Evolutionary conservation across 1,139 yeast genomes (phyloP).

Genomic region (Zhuliangozyma blackwelliae): DNA sequence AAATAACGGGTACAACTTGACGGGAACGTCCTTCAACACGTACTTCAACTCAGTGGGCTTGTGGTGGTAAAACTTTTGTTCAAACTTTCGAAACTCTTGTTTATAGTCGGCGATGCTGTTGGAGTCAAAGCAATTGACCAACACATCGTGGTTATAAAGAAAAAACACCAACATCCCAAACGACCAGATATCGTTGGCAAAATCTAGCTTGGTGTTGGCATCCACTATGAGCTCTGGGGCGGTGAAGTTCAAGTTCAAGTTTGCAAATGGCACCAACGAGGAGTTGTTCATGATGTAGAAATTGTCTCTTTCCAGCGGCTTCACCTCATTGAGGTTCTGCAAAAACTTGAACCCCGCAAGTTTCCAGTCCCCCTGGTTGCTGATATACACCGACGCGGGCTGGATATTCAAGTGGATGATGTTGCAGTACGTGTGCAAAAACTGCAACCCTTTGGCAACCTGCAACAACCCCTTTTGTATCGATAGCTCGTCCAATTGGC

Average conservation of each 20-base stretch:
- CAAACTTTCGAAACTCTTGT: slow-evolving; percentile 41
- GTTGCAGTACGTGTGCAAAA: slow-evolving; percentile 73
- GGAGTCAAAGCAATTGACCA: slow-evolving; percentile 46
- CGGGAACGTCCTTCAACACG: slow-evolving; percentile 42
- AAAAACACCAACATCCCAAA: slow-evolving; percentile 72
- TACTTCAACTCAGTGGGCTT: slow-evolving; percentile 44
- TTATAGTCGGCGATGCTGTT: slow-evolving; percentile 47
- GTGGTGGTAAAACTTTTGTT: slow-evolving; percentile 38
- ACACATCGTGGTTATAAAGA: slow-evolving; percentile 51
- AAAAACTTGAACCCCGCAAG: slow-evolving; percentile 71
- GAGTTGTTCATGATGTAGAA: slow-evolving; percentile 63
- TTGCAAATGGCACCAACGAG: slow-evolving; percentile 75
- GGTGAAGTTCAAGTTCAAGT: slow-evolving; percentile 65
- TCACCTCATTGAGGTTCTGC: slow-evolving; percentile 47
- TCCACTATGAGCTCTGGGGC: slow-evolving; percentile 31
- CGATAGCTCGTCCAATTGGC: slow-evolving; percentile 57
- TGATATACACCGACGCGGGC: slow-evolving; percentile 74
- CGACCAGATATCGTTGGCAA: slow-evolving; percentile 79
- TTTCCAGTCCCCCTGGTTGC: slow-evolving; percentile 92
- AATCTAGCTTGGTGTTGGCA: slow-evolving; percentile 41
- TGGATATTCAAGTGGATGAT: slow-evolving; percentile 75
- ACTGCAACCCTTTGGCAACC: slow-evolving; percentile 71
- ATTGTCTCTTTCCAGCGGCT: slow-evolving; percentile 47
- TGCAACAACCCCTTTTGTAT: slow-evolving; percentile 86
- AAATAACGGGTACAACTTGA: slow-evolving; percentile 23